These are phyloP conservation scores for Avena insularis DNA, from an alignment of 176 grass and related monocot genomes.

Conservation along the genomic window DNA sequence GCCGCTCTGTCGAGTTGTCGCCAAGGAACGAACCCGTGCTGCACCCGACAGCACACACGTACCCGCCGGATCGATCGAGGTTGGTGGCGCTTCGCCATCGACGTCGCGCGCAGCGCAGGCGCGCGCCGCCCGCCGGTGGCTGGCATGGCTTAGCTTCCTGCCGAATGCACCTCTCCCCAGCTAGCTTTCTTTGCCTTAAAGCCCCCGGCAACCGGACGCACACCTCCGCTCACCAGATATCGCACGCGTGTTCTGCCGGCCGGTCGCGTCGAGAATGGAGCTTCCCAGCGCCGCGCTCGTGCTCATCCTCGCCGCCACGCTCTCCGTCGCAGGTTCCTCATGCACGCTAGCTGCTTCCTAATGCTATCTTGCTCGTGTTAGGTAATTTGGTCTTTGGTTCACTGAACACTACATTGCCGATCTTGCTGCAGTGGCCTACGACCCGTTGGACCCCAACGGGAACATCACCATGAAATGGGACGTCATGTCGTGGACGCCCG, in stretches of 20 bases:
- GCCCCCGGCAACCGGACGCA: neutral
- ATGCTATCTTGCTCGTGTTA: no score
- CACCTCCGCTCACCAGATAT: neutral
- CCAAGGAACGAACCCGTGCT: neutral
- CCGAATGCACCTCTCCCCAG: neutral
- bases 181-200: constrained; percentile 42
- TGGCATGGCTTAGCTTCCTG: constrained; percentile 22
- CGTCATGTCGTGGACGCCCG: constrained; percentile 89
- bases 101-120: constrained; percentile 13
- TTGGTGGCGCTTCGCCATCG: constrained; percentile 54
- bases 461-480: constrained; percentile 99
- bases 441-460: constrained; percentile 87
- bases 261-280: constrained; percentile 28
- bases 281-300: constrained; percentile 17
- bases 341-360: no score
- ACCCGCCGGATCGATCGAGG: neutral
- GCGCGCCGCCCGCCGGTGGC: constrained; percentile 40
- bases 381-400: neutral
- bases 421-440: constrained; percentile 69
- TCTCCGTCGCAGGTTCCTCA: constrained; percentile 60
- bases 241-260: neutral
- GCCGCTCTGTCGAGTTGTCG: neutral
- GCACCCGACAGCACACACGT: neutral
- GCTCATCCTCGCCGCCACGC: constrained; percentile 50
- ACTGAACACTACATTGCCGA: neutral